phyloP scores from a whole-genome alignment of 1,284 basidiomycete species.

The Marasmius fiardii region DNA sequence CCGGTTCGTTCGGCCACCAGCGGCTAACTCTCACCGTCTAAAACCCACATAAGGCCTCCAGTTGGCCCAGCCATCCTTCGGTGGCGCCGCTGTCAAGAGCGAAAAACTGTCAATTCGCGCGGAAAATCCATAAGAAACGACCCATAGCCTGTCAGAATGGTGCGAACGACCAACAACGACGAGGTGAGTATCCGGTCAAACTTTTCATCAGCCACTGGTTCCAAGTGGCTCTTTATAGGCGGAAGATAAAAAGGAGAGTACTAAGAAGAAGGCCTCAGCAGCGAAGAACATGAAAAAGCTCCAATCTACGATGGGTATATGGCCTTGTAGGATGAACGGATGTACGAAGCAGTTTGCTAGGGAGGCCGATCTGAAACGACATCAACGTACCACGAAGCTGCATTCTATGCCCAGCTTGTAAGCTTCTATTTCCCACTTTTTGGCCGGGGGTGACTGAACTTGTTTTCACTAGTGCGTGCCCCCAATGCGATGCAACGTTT shows the following conservation, averaged over 20 bases:
- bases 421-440: slow-evolving; percentile 26
- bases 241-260: slow-evolving; percentile 47
- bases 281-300: slow-evolving; percentile 42
- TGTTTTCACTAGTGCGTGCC: slow-evolving; percentile 50
- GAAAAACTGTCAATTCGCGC: neutral
- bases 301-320: slow-evolving; percentile 43
- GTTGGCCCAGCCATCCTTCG: neutral
- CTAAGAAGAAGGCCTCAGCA: slow-evolving; percentile 36
- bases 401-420: slow-evolving; percentile 71
- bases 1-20: neutral
- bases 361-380: slow-evolving; percentile 74
- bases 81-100: neutral
- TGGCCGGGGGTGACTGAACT: slow-evolving; percentile 11
- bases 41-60: neutral
- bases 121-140: neutral
- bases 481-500: slow-evolving; percentile 74
- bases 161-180: neutral
- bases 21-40: neutral
- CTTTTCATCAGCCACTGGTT: neutral
- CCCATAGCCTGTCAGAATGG: neutral
- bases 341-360: slow-evolving; percentile 76
- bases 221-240: slow-evolving; percentile 21
- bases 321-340: slow-evolving; percentile 75
- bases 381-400: slow-evolving; percentile 71
- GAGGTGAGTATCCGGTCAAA: neutral